phyloP scores from a whole-genome alignment of 306 rosid species.

The Quercus robur region DNA sequence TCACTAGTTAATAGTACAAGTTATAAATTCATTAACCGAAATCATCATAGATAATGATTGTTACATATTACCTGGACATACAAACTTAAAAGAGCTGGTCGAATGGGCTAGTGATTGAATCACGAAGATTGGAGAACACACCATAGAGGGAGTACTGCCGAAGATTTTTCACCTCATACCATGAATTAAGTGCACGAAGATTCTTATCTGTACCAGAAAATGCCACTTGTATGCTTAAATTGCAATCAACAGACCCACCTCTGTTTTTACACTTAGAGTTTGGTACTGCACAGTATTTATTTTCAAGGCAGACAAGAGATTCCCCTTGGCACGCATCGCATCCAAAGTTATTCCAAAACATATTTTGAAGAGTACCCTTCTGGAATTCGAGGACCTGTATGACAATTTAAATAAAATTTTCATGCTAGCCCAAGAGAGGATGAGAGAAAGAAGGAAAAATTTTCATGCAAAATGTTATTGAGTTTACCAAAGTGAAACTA shows the following conservation, averaged over 20 bases:
- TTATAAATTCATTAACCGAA: background rate
- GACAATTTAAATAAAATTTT: constrained; percentile 14
- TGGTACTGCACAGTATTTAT: constrained; percentile 71
- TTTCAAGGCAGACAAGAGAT: constrained; percentile 53
- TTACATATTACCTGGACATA: background rate
- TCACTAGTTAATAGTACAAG: background rate
- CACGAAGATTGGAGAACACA: constrained; percentile 51
- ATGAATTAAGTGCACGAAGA: constrained; percentile 70
- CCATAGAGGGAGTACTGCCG: constrained; percentile 54
- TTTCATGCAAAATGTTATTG: background rate
- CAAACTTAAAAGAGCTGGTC: constrained; percentile 10
- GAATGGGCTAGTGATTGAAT: constrained; percentile 36
- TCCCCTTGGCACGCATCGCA: constrained; percentile 54
- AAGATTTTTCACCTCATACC: constrained; percentile 77
- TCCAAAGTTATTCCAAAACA: constrained; percentile 80
- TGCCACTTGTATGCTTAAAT: constrained; percentile 61
- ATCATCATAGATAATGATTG: background rate
- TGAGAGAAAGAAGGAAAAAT: background rate
- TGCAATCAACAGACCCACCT: constrained; percentile 54
- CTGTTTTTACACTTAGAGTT: constrained; percentile 46
- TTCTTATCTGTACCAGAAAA: constrained; percentile 90
- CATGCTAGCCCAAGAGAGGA: background rate
- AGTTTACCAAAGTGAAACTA: constrained; percentile 78
- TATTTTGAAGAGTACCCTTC: constrained; percentile 66
- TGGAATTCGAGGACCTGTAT: constrained; percentile 76